Percentiles rank a stretch among this genome's conserved stretches.
These are phyloP conservation scores for Hebeloma cylindrosporum DNA, from an alignment of 768 basidiomycete species.

Conservation along the genomic window DNA sequence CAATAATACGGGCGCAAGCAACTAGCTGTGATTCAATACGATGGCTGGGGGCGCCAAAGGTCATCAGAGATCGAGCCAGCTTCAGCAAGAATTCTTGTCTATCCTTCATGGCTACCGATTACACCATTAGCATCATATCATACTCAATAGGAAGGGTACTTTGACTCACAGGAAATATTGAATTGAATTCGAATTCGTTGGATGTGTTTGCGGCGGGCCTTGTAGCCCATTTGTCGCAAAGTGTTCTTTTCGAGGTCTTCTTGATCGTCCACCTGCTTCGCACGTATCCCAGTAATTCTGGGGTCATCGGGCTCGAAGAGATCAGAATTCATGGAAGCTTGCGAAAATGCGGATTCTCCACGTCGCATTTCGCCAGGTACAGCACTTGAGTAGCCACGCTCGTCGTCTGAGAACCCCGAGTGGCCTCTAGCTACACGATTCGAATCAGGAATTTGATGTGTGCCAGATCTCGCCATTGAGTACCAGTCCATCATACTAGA, in stretches of 20 bases:
- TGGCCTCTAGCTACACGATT: not conserved
- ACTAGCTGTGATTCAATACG: slow-evolving; percentile 90
- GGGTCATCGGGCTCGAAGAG: slow-evolving; percentile 74
- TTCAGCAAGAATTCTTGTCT: slow-evolving; percentile 86
- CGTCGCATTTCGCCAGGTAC: slow-evolving; percentile 32
- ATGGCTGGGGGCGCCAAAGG: slow-evolving; percentile 90
- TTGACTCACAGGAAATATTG: slow-evolving; percentile 74
- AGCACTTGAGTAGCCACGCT: slow-evolving; percentile 12
- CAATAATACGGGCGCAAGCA: slow-evolving; percentile 85
- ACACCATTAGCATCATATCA: slow-evolving; percentile 2
- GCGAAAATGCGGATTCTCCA: slow-evolving; percentile 45
- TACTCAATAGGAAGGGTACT: slow-evolving; percentile 15
- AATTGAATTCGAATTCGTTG: slow-evolving; percentile 70
- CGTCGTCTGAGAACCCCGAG: slow-evolving; percentile 5
- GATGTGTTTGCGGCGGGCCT: slow-evolving; percentile 61
- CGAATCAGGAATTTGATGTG: slow-evolving; percentile 19
- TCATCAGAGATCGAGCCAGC: slow-evolving; percentile 85
- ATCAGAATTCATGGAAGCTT: slow-evolving; percentile 44
- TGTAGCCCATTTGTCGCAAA: slow-evolving; percentile 66
- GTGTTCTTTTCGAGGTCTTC: slow-evolving; percentile 62
- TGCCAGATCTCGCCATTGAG: slow-evolving; percentile 35
- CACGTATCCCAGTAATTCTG: slow-evolving; percentile 56
- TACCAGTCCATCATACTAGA: slow-evolving; percentile 55
- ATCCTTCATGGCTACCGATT: slow-evolving; percentile 62
- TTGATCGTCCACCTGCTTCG: slow-evolving; percentile 52